Conservation (phyloP, 2,329 filamentous ascomycete species). For the Trichoderma atroviride region DNA sequence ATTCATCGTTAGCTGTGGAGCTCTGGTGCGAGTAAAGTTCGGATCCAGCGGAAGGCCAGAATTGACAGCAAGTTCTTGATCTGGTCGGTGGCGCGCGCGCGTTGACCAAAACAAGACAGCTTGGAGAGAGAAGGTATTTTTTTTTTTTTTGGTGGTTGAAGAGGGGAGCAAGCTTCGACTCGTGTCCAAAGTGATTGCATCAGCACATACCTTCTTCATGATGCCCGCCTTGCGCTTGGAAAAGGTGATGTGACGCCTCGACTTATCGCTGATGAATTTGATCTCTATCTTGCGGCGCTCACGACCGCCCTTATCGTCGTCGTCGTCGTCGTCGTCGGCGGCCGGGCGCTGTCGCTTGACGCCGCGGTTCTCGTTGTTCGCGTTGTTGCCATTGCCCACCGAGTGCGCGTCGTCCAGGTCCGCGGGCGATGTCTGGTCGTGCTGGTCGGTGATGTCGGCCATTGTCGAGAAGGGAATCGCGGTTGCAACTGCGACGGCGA, state of each 20-base stretch:
- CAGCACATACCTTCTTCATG: constrained; percentile 92
- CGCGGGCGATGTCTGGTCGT: constrained; percentile 74
- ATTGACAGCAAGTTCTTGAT: background rate
- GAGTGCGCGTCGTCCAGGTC: constrained; percentile 73
- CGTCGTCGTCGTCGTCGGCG: constrained; percentile 93
- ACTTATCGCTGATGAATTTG: constrained; percentile 99
- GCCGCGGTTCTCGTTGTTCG: constrained; percentile 71
- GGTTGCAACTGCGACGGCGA: constrained; percentile 27
- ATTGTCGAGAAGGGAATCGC: constrained; percentile 46
- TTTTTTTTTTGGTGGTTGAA: background rate
- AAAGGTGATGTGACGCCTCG: constrained; percentile 98
- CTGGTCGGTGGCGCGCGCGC: background rate
- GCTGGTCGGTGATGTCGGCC: constrained; percentile 79
- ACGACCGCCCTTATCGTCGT: constrained; percentile 95
- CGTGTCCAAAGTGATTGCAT: background rate
- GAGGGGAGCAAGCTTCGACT: background rate
- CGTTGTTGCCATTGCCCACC: constrained; percentile 72
- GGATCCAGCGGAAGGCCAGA: constrained; percentile 15
- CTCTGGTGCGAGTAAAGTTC: background rate
- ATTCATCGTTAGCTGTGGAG: constrained; percentile 30
- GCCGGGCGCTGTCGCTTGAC: constrained; percentile 85
- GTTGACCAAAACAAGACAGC: constrained; percentile 1
- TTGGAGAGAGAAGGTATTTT: background rate
- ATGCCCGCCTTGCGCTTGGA: constrained; percentile 99
- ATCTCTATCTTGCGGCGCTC: constrained; percentile 99